These are phyloP conservation scores for Gamsiella multidivaricata DNA, from an alignment of 192 early-diverging fungal species.

Conservation along the genomic window DNA sequence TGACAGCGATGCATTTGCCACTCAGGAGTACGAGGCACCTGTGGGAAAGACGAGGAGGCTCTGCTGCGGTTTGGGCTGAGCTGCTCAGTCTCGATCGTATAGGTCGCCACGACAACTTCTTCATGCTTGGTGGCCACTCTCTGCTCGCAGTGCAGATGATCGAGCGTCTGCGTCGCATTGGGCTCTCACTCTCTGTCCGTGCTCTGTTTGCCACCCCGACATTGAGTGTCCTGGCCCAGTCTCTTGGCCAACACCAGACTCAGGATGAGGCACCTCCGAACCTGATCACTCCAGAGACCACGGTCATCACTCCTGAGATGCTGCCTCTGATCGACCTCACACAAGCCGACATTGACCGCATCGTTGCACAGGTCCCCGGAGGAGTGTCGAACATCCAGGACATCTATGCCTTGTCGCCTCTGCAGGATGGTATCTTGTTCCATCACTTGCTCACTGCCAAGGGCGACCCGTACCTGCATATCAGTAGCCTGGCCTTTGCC, in stretches of 20 bases:
- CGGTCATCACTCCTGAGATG: background rate
- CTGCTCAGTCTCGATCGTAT: background rate
- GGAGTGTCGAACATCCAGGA: conserved; percentile 9
- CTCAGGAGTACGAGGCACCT: conserved; percentile 2
- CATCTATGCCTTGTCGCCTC: background rate
- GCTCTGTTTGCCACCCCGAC: background rate
- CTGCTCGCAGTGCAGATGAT: background rate
- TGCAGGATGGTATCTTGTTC: conserved; percentile 22
- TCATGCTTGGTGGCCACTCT: conserved; percentile 30
- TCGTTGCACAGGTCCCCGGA: background rate
- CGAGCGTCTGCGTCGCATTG: background rate
- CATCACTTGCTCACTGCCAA: background rate
- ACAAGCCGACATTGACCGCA: conserved; percentile 8
- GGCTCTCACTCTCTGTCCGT: background rate
- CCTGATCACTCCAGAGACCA: background rate
- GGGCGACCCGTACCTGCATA: conserved; percentile 4
- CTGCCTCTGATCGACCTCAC: background rate
- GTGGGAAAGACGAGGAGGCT: conserved; percentile 1
- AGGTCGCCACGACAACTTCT: conserved; percentile 15
- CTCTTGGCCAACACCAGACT: background rate
- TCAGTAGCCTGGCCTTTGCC: background rate
- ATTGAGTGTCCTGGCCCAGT: background rate
- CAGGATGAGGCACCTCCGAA: background rate
- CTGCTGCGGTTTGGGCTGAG: background rate
- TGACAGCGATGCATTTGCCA: background rate